phyloP scores from a whole-genome alignment of 1,284 basidiomycete species.

The Macrocystidia cucumis region DNA sequence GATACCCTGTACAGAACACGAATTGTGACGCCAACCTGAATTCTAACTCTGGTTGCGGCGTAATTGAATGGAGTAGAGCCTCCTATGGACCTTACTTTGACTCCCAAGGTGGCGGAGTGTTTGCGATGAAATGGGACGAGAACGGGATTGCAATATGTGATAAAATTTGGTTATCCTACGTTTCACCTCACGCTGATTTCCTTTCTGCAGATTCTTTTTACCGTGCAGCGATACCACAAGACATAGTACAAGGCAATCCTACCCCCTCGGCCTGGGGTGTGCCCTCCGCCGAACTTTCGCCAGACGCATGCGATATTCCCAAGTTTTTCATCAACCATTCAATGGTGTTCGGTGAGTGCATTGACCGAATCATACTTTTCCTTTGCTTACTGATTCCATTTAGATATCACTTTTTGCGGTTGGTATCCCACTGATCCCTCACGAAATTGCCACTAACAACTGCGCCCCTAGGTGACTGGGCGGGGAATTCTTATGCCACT shows the following conservation, averaged over 20 bases:
- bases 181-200: not conserved
- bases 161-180: not conserved
- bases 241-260: slow-evolving; percentile 49
- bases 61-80: slow-evolving; percentile 61
- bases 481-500: slow-evolving; percentile 67
- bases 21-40: slow-evolving; percentile 47
- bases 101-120: slow-evolving; percentile 65
- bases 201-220: slow-evolving; percentile 58
- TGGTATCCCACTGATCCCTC: slow-evolving; percentile 8
- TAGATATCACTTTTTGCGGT: slow-evolving; percentile 81
- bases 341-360: slow-evolving; percentile 21
- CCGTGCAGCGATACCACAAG: slow-evolving; percentile 59
- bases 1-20: slow-evolving; percentile 37
- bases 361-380: slow-evolving; percentile 7
- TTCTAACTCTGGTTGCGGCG: slow-evolving; percentile 59
- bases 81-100: slow-evolving; percentile 72
- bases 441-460: slow-evolving; percentile 2
- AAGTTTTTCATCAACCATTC: slow-evolving; percentile 32
- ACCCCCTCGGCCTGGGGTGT: slow-evolving; percentile 54
- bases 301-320: slow-evolving; percentile 50
- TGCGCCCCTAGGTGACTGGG: slow-evolving; percentile 60
- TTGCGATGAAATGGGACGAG: slow-evolving; percentile 75
- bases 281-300: slow-evolving; percentile 54
- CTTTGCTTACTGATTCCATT: slow-evolving; percentile 3
- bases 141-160: slow-evolving; percentile 64